Evolutionary conservation across 2,329 filamentous ascomycete genomes (phyloP).

Genomic region (Annulohypoxylon truncatum): DNA sequence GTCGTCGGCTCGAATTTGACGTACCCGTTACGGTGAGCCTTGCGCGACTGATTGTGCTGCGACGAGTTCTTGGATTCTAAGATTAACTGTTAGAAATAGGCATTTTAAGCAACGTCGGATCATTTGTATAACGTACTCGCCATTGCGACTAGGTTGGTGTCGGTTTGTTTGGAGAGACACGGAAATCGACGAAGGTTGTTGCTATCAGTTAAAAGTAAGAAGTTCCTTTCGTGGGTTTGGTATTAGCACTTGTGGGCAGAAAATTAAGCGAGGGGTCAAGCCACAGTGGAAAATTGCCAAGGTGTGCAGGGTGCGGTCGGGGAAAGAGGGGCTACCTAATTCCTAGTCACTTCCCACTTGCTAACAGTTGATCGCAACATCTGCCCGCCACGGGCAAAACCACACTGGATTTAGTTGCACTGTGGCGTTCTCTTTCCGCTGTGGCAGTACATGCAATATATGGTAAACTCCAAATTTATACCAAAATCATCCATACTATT

Average conservation of each 20-base stretch:
- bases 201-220: conserved; percentile 40
- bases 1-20: conserved; percentile 51
- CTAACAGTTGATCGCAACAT: neutral
- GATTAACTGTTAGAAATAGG: conserved; percentile 45
- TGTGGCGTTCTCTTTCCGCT: neutral
- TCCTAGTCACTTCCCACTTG: neutral
- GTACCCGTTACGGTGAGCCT: conserved; percentile 99
- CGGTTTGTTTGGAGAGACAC: conserved; percentile 43
- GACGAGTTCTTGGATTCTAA: conserved; percentile 99
- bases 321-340: neutral
- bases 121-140: conserved; percentile 68
- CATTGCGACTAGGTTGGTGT: conserved; percentile 65
- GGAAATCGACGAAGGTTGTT: conserved; percentile 40
- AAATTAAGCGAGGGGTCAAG: conserved; percentile 50
- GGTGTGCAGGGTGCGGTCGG: neutral
- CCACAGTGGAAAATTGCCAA: conserved; percentile 24
- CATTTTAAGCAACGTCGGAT: neutral
- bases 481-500: neutral
- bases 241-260: conserved; percentile 50
- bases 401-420: neutral
- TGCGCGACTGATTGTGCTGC: conserved; percentile 98
- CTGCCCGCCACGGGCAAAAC: too few species aligned
- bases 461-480: neutral
- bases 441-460: neutral
- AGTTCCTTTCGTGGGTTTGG: conserved; percentile 42